Evolutionary conservation across 192 early-diverging fungal species (phyloP).

Genomic region (Thamnidium elegans): DNA sequence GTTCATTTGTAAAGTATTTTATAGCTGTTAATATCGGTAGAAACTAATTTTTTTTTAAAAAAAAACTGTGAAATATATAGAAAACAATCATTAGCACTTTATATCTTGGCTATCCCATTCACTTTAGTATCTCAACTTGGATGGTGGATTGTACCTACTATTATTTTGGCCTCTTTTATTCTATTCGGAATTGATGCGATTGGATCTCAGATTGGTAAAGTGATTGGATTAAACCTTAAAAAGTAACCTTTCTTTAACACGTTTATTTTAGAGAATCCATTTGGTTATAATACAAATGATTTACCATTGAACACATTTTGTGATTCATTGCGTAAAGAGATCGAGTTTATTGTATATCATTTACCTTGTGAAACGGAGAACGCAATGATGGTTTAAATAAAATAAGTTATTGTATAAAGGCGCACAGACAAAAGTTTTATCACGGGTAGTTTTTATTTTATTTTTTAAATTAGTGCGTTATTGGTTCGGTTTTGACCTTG

Average conservation of each 20-base stretch:
- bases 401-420: neutral
- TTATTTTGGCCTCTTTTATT: conserved; percentile 47
- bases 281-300: conserved; percentile 55
- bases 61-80: neutral
- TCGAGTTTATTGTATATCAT: conserved; percentile 54
- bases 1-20: conserved; percentile 60
- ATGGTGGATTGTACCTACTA: conserved; percentile 54
- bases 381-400: conserved; percentile 7
- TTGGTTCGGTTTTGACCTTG: conserved; percentile 17
- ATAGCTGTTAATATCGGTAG: neutral
- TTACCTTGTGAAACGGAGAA: conserved; percentile 27
- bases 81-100: conserved; percentile 73
- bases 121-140: conserved; percentile 55
- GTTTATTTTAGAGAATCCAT: conserved; percentile 25
- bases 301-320: conserved; percentile 56
- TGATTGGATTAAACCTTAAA: neutral
- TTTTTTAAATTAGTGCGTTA: too few relatives aligned
- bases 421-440: neutral
- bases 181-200: conserved; percentile 81
- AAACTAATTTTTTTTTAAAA: neutral
- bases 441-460: neutral
- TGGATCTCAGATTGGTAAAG: conserved; percentile 71
- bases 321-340: conserved; percentile 52
- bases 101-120: conserved; percentile 67
- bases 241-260: neutral